Evolutionary conservation across 768 basidiomycete genomes (phyloP), one percentile per base, ranked within the genome.

Genomic region (Podaxis sp.): DNA sequence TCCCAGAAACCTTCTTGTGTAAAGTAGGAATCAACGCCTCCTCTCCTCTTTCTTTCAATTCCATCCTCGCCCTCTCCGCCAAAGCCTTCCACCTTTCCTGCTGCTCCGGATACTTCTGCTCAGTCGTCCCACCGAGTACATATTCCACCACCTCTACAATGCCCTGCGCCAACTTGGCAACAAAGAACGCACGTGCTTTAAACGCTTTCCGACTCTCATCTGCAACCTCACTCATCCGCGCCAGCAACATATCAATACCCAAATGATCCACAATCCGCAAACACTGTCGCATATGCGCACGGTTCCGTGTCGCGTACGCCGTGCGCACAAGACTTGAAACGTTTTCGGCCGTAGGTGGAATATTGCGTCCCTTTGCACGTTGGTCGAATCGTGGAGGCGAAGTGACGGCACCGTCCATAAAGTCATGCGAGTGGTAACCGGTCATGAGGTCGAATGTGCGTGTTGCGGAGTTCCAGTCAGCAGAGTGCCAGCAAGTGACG

Each of bases 361-460:
- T 62, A 62, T 76, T 79, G 61, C 77, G 74, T 27, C 80, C 81
- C 35, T 68, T 57, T n/a, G 74, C 70, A 38, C 77, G 78, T 66
- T 72, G 72, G 62, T 80, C 78, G 10, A 77, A 66, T 59, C 69
- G 73, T 7, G 82, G 84, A n/a, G 53, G 47, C 44, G 61, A 38
- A 13, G 66, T 61, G 2, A 76, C 73, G 4, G 79, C 69, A 4
- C 77, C 81, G 42, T 82, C 81, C 72, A 78, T 77, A 61, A 86
- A 85, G 52, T 82, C 82, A 57, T 81, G 77, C 1, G 71, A 66
- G 61, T 79, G 80, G 64, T 82, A 84, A 5, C 90, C 90, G 3
- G 88, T 88, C 85, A 92, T 88, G 64, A 90, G 73, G 62, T 89
- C 83, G 69, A 91, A 88, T 16, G 81, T 72, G 52, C 79, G 78